A percentile compares a stretch with the other conserved stretches of the same genome.
phyloP scores from a whole-genome alignment of 192 early-diverging fungal genomes.

The Chytriomyces hyalinus region DNA sequence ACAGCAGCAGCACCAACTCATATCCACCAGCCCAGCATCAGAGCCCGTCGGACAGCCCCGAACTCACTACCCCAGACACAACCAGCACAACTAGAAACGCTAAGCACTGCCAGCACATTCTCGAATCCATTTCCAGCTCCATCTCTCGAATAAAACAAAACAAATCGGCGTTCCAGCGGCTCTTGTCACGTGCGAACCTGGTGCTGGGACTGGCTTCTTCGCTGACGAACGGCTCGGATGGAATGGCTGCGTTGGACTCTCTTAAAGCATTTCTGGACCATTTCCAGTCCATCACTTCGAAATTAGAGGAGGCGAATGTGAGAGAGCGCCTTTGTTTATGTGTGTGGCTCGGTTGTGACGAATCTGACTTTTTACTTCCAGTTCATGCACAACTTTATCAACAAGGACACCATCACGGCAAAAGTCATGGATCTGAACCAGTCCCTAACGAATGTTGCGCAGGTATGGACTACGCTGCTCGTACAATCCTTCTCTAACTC shows the following conservation, averaged over 20 bases:
- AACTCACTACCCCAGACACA: no score
- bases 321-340: background rate
- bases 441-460: background rate
- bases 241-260: background rate
- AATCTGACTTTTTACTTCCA: background rate
- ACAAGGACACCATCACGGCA: slow-evolving; percentile 10
- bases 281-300: background rate
- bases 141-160: background rate
- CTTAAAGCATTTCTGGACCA: background rate
- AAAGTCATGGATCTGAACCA: slow-evolving; percentile 1
- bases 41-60: no score
- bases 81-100: no score
- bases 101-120: no score
- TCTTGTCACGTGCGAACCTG: background rate
- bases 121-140: no score
- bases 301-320: background rate
- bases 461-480: background rate
- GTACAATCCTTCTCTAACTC: background rate
- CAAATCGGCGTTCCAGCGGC: background rate
- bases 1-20: no score
- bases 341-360: background rate
- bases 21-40: no score
- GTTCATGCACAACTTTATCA: slow-evolving; percentile 28
- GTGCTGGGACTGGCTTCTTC: background rate
- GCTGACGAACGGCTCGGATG: background rate